Base-by-base conservation (phyloP, 306 rosid genomes). In the Oemleria cerasiformis region DNA sequence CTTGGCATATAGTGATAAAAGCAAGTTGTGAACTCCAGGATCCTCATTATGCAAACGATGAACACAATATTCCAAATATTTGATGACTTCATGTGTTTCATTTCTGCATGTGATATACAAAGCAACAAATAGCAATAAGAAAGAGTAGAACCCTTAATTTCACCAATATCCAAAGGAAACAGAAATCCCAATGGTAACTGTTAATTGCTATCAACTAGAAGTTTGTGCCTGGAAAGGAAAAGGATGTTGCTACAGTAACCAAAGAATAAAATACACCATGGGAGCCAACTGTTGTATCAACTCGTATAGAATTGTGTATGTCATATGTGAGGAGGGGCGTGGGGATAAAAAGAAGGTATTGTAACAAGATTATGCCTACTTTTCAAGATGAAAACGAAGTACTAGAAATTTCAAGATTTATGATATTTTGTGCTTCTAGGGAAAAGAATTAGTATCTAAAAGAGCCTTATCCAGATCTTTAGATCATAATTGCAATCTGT, bases 81-180 rank as follows among this genome's bases (percentile, higher is more conserved):
- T 94, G 72, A 94, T 94, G 81, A 91, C 98, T 81, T 94, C 98
- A 14, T 94, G 98, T 13, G 98, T 94, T 85, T 94, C 98, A 75
- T 94, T 94, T 93, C 97, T 94, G 89, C 78, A 80, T 71, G 65
- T 63, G 63, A 67, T 82, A 54, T 7, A 47, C 20, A 65, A 67
- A 66, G 59, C 21, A 74, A 69, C 20, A 69, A 76, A 17, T 63
- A 55, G 34, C n/a, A 20, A 39, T 50, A 34, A 30, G n/a, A 36
- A 51, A 21, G 51, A 45, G 16, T 49, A 45, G 63, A 38, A 34
- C 20, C 17, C 25, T 77, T 38, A 63, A 67, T 21, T 19, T 34
- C 30, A 42, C 14, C 42, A 20, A 9, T 42, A 40, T 65, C 51
- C 47, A 40, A 54, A 39, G 10, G 2, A 71, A 58, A 58, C 36